These are phyloP conservation scores for Ceriops tagal DNA, from an alignment of 345 rosid genomes.

Conservation along the genomic window DNA sequence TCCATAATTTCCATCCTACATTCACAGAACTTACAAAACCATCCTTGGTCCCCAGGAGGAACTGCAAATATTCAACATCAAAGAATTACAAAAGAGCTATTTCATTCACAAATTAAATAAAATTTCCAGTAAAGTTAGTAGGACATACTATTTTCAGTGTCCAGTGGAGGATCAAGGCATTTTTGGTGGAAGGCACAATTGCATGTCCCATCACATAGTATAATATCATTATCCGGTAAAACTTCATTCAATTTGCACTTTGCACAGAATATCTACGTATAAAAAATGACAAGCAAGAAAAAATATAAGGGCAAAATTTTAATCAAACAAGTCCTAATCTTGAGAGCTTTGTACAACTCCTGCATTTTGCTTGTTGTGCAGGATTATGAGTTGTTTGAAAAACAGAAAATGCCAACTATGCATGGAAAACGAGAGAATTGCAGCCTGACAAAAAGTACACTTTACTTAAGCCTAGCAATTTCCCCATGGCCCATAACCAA, in stretches of 20 bases:
- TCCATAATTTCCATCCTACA: slow-evolving; percentile 90
- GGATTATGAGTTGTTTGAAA: neutral
- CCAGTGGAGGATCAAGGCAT: slow-evolving; percentile 89
- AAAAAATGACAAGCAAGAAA: slow-evolving; percentile 11
- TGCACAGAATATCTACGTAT: slow-evolving; percentile 82
- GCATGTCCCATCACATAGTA: slow-evolving; percentile 97
- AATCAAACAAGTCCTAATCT: neutral
- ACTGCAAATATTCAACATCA: slow-evolving; percentile 42
- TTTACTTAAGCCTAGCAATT: neutral
- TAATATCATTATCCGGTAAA: slow-evolving; percentile 79
- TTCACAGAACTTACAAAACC: slow-evolving; percentile 91
- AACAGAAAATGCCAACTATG: neutral
- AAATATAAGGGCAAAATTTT: slow-evolving; percentile 8
- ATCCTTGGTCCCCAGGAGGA: slow-evolving; percentile 96
- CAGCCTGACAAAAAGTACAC: neutral
- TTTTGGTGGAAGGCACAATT: slow-evolving; percentile 90
- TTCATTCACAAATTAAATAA: slow-evolving; percentile 4
- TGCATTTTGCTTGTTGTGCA: neutral
- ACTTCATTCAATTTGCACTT: slow-evolving; percentile 84
- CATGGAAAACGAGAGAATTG: neutral
- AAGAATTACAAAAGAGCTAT: slow-evolving; percentile 18
- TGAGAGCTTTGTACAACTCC: neutral
- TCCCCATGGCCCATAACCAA: neutral
- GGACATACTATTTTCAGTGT: slow-evolving; percentile 74
- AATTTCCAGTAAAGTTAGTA: slow-evolving; percentile 6